These are phyloP conservation scores for Fraxinus velutina DNA, from an alignment of 305 asterid species.

Conservation along the genomic window DNA sequence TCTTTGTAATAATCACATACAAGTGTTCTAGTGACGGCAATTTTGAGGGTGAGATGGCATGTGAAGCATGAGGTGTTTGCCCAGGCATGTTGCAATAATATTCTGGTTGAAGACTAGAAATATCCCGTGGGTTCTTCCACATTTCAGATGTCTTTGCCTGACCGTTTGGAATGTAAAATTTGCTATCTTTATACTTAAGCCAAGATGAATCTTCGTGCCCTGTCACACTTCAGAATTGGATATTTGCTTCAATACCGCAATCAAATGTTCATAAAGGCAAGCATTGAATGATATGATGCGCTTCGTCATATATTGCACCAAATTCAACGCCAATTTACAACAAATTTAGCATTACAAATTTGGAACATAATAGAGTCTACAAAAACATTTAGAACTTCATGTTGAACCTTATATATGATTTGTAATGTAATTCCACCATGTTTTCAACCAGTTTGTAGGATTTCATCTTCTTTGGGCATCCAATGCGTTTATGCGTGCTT, in stretches of 20 bases:
- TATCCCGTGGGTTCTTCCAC: constrained; percentile 82
- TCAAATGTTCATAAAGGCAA: neutral
- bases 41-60: neutral
- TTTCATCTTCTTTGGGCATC: neutral
- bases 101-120: constrained; percentile 59
- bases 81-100: constrained; percentile 79
- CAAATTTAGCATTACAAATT: neutral
- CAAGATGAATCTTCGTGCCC: constrained; percentile 92
- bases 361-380: neutral
- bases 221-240: constrained; percentile 33
- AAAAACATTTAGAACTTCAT: neutral
- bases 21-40: neutral
- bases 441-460: neutral
- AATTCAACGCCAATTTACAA: neutral
- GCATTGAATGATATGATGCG: neutral
- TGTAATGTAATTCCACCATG: neutral
- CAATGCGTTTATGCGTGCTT: neutral
- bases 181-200: constrained; percentile 70
- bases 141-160: constrained; percentile 73
- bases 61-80: constrained; percentile 46
- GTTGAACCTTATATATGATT: neutral
- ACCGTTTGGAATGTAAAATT: constrained; percentile 63
- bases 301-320: neutral
- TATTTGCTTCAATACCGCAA: neutral
- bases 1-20: neutral